Base-by-base conservation (phyloP, 768 basidiomycete species). In the Vararia minispora region DNA sequence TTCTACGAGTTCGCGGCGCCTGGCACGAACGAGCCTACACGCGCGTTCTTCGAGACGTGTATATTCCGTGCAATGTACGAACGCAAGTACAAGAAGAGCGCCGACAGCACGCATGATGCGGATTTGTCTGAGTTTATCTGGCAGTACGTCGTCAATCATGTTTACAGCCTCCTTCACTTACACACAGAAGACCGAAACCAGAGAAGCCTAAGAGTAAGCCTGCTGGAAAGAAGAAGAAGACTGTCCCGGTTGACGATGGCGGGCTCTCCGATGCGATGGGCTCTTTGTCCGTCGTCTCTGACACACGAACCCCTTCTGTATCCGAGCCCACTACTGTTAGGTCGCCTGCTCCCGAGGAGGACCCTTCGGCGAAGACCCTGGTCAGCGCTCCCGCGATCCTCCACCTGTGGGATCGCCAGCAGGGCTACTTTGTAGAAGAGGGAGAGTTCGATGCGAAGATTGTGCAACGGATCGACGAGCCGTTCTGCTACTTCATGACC, bases 41-140 rank as follows among this genome's bases (percentile, higher is more conserved):
- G 79, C 33, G 80, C 74, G 12, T 84, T 90, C 56, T 95, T 98
- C 54, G 91, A 97, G 61, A 79, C 79, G 18, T 87, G 90, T 61
- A 84, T 97, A 71, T 86, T 94, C 50, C 78, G 87, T 21, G 94
- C 94, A 42, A 90, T 98, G 79, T 98, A 82, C 58, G 95, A 99
- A 55, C 76, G 91, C 60, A 92, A 91, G 64, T 81, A 83, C 64
- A 79, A 69, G 50, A 64, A 49, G 35, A 75, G 73, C 48, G 84
- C 86, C 9, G 79, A 86, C 39, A 72, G 66, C 43, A 71, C 79
- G 13, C 58, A 56, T 22, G 82, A 88, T 49, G 59, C 66, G 1
- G 77, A 84, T 23, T 63, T 97, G 25, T 73, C 80, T 23, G 74
- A 86, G 52, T 87, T 97, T 52, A 74, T 84, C 16, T 84, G 79